Evolutionary conservation across 176 grass and related monocot genomes (phyloP), one percentile per base, ranked within the genome.

Genomic region (Chrysopogon serrulatus): DNA sequence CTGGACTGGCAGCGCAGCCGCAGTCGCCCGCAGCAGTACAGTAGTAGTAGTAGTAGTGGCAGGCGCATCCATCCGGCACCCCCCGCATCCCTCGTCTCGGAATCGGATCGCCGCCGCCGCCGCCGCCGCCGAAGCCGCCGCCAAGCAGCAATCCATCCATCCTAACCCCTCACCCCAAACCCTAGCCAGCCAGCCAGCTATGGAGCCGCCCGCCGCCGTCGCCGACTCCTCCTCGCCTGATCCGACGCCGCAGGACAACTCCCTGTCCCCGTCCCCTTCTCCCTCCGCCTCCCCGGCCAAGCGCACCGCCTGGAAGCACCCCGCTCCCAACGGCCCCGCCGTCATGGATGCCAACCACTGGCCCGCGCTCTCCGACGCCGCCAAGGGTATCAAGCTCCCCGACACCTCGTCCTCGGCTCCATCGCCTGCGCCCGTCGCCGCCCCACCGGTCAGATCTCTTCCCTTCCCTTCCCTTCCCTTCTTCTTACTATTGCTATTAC

Each of bases 281-380:
- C 47, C 82, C 30, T 49, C 79, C 26, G 11, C 53, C 37, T 54
- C 79, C n/a, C 74, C 68, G 60, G 83, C 78, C 73, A 95, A 90
- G 79, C 82, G 88, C 65, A 87, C 90, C 13, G 85, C 83, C 15
- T 95, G 93, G 93, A 90, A 88, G 74, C 74, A 78, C 32, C 90
- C 85, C 6, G 6, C 73, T 19, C 30, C 90, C 53, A 90, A 95
- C 76, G 93, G 27, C 44, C 74, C 87, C 15, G 79, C 35, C 40
- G 85, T 88, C 78, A 92, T 95, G 54, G 93, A 87, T 53, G 85
- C 82, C 17, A 84, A 23, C 26, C 78, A 75, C 64, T 95, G 93
- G 93, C 93, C 93, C 11, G 87, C 93, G 17, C 93, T 95, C 33
- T 90, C 90, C 27, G 90, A 88, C 70, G 84, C 87, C 4, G 75